Base-by-base conservation (phyloP, 2,329 filamentous ascomycete species). In the Colletotrichum higginsianum region DNA sequence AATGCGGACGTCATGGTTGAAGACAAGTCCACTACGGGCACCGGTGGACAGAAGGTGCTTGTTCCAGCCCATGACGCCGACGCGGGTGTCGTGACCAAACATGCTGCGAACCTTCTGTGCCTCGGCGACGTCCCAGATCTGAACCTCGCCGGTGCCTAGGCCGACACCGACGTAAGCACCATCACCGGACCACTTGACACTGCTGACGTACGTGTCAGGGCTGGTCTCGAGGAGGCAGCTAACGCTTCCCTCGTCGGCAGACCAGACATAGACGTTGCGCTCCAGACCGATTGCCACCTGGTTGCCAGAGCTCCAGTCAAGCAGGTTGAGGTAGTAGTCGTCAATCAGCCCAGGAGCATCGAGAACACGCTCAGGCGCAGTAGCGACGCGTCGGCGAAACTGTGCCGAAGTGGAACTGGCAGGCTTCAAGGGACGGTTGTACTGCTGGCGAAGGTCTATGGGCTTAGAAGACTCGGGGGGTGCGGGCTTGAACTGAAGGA, bases 61-160 rank as follows among this genome's bases (percentile, higher is more conserved):
- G 88, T 94, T 98, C 96, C 96, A 99, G 79, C 95, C 94, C 95
- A 98, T 98, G 75, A 98, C 96, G 80, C 95, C 94, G 74, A 99
- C 96, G 66, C 96, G 95, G 49, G 94, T 96, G 79, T 98, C 96
- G 80, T 99, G 96, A 72, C 96, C 96, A 81, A 95, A 93, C 96
- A 99, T 99, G 88, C 95, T 98, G 82, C 96, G 95, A 71, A 99
- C 92, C 89, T 98, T 98, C 79, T 91, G 92, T 73, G 93, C 91
- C 83, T 99, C 96, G 78, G 97, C 93, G 38, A 98, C 96, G 78
- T 98, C 96, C 96, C 96, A 99, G 85, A 99, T 99, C 86, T 99
- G 96, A 47, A 99, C 94, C 83, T 99, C 96, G 72, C 96, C 96
- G 47, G 94, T 94, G 73, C 95, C 96, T 61, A 99, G 92, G 73